Conservation (phyloP, 352 stramenopile genomes). For the Globisporangium polare region DNA sequence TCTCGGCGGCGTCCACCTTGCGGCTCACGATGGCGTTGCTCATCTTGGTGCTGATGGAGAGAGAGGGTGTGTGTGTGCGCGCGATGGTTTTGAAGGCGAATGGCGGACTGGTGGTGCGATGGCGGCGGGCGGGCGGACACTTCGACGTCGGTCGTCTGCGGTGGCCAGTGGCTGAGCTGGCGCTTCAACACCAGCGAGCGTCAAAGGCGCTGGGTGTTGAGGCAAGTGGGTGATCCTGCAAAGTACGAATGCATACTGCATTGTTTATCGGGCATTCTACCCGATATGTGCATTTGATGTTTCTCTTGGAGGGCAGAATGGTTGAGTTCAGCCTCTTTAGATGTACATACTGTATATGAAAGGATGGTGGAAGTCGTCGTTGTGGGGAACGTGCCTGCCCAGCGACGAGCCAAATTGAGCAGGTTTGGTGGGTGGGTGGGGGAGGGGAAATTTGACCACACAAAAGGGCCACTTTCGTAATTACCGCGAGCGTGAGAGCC, state of each 20-base stretch:
- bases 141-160: background rate
- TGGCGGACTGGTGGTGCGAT: constrained; percentile 5
- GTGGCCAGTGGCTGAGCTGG: background rate
- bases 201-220: background rate
- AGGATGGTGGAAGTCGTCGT: constrained; percentile 3
- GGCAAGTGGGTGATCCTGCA: background rate
- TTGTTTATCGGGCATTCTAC: background rate
- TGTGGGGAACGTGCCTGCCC: constrained; percentile 2
- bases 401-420: background rate
- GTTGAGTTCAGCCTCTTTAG: no score
- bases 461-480: background rate
- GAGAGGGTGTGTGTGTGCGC: background rate
- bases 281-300: background rate
- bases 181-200: constrained; percentile 5
- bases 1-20: constrained; percentile 80
- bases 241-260: no score
- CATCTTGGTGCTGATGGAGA: background rate
- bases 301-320: no score
- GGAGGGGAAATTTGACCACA: background rate
- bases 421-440: background rate
- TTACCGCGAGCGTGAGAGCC: background rate
- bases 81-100: background rate
- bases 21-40: constrained; percentile 9
- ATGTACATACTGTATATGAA: background rate
- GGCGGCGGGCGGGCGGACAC: background rate